phyloP scores from a whole-genome alignment of 2,329 filamentous ascomycete species.

The Epichloe bromicola region DNA sequence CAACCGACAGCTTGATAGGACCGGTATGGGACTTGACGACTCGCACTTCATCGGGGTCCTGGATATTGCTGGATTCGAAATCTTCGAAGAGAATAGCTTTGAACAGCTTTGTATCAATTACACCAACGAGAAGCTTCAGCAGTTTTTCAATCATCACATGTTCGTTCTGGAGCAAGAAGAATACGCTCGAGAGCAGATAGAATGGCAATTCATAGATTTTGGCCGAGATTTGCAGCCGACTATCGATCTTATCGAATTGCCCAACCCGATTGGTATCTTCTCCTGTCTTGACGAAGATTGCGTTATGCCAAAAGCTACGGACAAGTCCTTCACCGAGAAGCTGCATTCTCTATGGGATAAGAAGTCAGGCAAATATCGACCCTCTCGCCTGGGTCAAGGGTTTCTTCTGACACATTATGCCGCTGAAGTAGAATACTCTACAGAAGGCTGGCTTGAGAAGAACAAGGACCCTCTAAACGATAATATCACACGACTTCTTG shows the following conservation, averaged over 20 bases:
- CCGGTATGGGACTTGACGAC: slow-evolving; percentile 70
- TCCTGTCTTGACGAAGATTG: slow-evolving; percentile 96
- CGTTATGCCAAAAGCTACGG: slow-evolving; percentile 97
- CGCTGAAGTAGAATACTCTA: slow-evolving; percentile 94
- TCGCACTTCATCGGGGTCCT: slow-evolving; percentile 94
- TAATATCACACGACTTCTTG: slow-evolving; percentile 82
- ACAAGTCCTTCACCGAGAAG: slow-evolving; percentile 95
- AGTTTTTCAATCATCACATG: slow-evolving; percentile 99
- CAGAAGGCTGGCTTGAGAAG: slow-evolving; percentile 91
- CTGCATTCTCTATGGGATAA: slow-evolving; percentile 94
- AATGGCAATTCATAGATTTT: slow-evolving; percentile 99
- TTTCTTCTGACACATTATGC: slow-evolving; percentile 97
- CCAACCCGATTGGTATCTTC: slow-evolving; percentile 97
- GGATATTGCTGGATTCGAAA: slow-evolving; percentile 98
- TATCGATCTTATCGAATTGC: slow-evolving; percentile 89
- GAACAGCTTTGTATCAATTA: slow-evolving; percentile 99
- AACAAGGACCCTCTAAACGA: slow-evolving; percentile 98
- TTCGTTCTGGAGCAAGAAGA: slow-evolving; percentile 98
- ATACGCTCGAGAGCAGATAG: slow-evolving; percentile 92
- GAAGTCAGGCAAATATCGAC: slow-evolving; percentile 85
- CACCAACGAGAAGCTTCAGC: slow-evolving; percentile 96
- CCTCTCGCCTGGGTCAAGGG: slow-evolving; percentile 76
- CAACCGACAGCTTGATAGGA: slow-evolving; percentile 83
- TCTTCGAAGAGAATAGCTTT: slow-evolving; percentile 96
- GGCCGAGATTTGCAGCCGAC: slow-evolving; percentile 93